Conservation (phyloP, 2,329 filamentous ascomycete species). For the Stachybotrys chlorohalonatus region DNA sequence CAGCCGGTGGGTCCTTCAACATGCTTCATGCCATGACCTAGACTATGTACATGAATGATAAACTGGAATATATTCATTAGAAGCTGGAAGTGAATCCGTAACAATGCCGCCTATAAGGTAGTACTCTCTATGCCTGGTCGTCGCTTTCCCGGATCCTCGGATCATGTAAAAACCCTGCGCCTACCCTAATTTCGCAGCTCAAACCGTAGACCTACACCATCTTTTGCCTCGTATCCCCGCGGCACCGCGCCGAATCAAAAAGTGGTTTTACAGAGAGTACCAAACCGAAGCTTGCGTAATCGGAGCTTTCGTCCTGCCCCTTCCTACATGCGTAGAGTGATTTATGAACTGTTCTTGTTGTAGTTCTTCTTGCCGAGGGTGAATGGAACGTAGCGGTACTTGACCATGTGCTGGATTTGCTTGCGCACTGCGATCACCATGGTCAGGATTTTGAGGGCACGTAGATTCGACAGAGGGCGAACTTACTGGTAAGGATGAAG, state of each 20-base stretch:
- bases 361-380: constrained; percentile 84
- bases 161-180: background rate
- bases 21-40: background rate
- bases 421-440: constrained; percentile 67
- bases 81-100: background rate
- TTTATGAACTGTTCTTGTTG: constrained; percentile 48
- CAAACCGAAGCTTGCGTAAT: background rate
- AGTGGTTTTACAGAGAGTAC: background rate
- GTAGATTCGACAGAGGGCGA: background rate
- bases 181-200: background rate
- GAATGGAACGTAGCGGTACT: constrained; percentile 97
- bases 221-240: background rate
- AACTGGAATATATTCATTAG: background rate
- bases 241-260: background rate
- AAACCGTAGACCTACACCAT: background rate
- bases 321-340: background rate
- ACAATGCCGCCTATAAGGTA: background rate
- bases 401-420: constrained; percentile 99
- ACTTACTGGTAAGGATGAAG: constrained; percentile 88
- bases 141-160: background rate
- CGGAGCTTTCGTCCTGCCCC: background rate
- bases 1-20: too few species aligned
- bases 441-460: constrained; percentile 1
- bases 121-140: background rate
- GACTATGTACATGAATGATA: background rate